phyloP scores from a whole-genome alignment of 176 grass and related monocot genomes.

The Metroxylon sagu region DNA sequence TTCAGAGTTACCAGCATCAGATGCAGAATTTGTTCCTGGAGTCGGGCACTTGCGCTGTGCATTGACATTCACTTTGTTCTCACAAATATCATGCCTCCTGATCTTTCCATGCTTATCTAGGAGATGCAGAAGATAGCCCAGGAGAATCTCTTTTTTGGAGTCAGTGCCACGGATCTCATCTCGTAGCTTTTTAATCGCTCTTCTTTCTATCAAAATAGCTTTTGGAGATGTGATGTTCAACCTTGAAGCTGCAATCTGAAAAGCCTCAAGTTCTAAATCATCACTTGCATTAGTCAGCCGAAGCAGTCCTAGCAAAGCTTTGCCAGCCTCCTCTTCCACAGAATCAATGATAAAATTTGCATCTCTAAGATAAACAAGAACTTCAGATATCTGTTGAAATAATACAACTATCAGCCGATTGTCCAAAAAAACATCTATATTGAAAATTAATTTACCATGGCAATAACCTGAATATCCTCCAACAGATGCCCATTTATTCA shows the following conservation, averaged over 20 bases:
- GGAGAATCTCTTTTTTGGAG: conserved; percentile 9
- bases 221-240: conserved; percentile 24
- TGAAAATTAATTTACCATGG: no score
- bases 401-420: conserved; percentile 5
- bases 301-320: conserved; percentile 20
- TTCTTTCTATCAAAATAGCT: conserved; percentile 28
- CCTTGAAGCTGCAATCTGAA: conserved; percentile 15
- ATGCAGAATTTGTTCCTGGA: conserved; percentile 12
- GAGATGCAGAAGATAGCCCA: conserved; percentile 14
- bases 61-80: conserved; percentile 24
- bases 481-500: no score
- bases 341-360: conserved; percentile 25
- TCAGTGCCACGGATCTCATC: conserved; percentile 7
- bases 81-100: not conserved
- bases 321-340: conserved; percentile 20
- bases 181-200: conserved; percentile 21
- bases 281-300: conserved; percentile 14
- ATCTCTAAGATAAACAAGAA: conserved; percentile 8
- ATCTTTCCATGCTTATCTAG: conserved; percentile 21
- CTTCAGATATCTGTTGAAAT: conserved; percentile 17
- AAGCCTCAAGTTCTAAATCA: conserved; percentile 6
- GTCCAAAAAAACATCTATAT: not conserved
- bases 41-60: conserved; percentile 16
- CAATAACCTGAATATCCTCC: no score
- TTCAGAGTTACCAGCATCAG: conserved; percentile 23